These are phyloP conservation scores for Knufia petricola DNA, from an alignment of 2,329 filamentous ascomycete genomes.

Conservation along the genomic window DNA sequence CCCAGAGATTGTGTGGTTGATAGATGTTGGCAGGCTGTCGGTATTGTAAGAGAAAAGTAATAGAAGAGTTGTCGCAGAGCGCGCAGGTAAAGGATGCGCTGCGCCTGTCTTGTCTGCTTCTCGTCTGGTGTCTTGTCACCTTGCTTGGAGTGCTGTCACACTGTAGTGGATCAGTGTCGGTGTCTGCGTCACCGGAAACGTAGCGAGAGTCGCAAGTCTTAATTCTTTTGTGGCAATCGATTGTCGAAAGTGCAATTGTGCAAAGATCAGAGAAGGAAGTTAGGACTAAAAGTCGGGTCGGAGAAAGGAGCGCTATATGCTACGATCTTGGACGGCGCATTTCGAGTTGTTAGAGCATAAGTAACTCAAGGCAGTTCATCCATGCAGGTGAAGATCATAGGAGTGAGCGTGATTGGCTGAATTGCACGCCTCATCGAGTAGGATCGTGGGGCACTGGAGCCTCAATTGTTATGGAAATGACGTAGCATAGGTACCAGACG, in stretches of 20 bases:
- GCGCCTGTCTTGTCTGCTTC: not conserved
- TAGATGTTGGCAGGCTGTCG: not conserved
- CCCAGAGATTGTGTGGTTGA: not conserved
- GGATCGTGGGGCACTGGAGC: not conserved
- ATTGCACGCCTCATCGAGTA: not conserved
- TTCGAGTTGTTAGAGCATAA: not conserved
- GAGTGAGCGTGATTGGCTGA: not conserved
- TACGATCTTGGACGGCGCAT: not conserved
- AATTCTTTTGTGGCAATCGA: not conserved
- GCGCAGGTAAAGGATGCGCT: not conserved
- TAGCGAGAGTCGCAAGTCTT: not conserved
- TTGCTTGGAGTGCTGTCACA: not conserved
- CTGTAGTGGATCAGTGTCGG: not conserved
- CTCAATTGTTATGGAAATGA: not conserved
- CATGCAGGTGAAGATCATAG: not conserved
- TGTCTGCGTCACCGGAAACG: not conserved
- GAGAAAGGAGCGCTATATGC: not conserved
- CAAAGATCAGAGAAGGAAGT: too few relatives aligned
- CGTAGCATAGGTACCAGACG: not conserved
- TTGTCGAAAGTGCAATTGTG: not conserved
- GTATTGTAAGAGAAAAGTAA: too few relatives aligned
- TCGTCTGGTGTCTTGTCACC: not conserved
- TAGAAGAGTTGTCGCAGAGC: too few relatives aligned
- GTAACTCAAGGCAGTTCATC: not conserved
- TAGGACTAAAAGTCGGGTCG: not conserved